Evolutionary conservation across 2,329 filamentous ascomycete genomes (phyloP).

Genomic region (Fusarium chuoi): DNA sequence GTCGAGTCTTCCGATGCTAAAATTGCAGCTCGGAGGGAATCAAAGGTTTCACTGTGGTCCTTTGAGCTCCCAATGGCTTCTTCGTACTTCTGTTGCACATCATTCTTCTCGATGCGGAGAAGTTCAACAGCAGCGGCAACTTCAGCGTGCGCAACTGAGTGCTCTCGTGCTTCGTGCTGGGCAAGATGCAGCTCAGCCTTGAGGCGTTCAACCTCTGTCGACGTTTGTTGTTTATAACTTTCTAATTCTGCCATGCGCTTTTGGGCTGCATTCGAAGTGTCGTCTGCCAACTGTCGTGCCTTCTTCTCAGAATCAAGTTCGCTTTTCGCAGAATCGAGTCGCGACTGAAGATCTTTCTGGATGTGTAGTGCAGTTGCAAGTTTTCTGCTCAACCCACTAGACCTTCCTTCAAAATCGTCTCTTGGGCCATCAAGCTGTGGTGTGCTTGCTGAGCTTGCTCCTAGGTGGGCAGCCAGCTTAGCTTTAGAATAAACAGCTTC

Average conservation of each 20-base stretch:
- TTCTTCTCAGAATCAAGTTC: slow-evolving; percentile 85
- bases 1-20: slow-evolving; percentile 82
- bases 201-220: slow-evolving; percentile 85
- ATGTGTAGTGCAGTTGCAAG: slow-evolving; percentile 82
- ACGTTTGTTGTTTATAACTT: slow-evolving; percentile 81
- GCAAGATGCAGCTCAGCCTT: slow-evolving; percentile 85
- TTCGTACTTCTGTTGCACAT: slow-evolving; percentile 75
- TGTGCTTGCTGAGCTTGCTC: slow-evolving; percentile 70
- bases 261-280: slow-evolving; percentile 84
- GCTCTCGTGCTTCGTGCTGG: slow-evolving; percentile 82
- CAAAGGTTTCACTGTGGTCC: slow-evolving; percentile 77
- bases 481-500: slow-evolving; percentile 97
- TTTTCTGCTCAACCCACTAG: slow-evolving; percentile 80
- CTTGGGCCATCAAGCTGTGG: slow-evolving; percentile 69
- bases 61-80: slow-evolving; percentile 73
- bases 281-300: slow-evolving; percentile 86
- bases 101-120: slow-evolving; percentile 86
- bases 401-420: slow-evolving; percentile 64
- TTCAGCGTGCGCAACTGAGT: slow-evolving; percentile 80
- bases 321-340: slow-evolving; percentile 72
- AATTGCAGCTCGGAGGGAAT: slow-evolving; percentile 80
- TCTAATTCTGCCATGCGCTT: slow-evolving; percentile 87
- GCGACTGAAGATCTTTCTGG: slow-evolving; percentile 84
- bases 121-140: slow-evolving; percentile 79
- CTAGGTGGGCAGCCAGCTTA: slow-evolving; percentile 81